Conservation (phyloP, 768 basidiomycete genomes). For the Podaxis sp. region DNA sequence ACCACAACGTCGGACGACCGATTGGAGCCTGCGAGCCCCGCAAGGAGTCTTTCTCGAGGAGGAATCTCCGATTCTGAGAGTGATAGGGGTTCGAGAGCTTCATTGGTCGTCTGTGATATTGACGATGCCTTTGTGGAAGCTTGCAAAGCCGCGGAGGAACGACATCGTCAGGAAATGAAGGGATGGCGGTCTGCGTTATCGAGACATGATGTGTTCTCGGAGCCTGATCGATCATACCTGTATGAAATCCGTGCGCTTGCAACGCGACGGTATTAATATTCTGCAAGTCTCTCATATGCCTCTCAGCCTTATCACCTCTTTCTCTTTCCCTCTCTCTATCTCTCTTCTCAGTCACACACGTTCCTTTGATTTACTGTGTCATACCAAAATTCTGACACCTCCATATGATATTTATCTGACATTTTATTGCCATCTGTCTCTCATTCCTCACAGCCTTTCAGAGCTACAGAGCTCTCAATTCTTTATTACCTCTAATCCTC, state of each 20-base stretch:
- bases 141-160: constrained; percentile 75
- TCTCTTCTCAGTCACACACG: constrained; percentile 9
- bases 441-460: background rate
- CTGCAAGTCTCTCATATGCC: constrained; percentile 2
- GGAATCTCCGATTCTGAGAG: constrained; percentile 73
- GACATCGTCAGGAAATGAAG: constrained; percentile 82
- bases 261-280: constrained; percentile 71
- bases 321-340: constrained; percentile 21
- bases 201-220: constrained; percentile 35
- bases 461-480: background rate
- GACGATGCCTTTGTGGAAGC: constrained; percentile 71
- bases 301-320: constrained; percentile 18
- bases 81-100: constrained; percentile 77
- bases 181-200: constrained; percentile 60
- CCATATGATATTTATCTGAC: constrained; percentile 14
- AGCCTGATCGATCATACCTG: constrained; percentile 62
- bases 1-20: constrained; percentile 23
- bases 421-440: constrained; percentile 6
- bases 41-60: constrained; percentile 60
- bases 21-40: constrained; percentile 53
- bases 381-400: constrained; percentile 12
- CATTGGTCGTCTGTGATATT: constrained; percentile 69
- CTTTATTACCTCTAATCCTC: background rate
- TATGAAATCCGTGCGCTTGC: constrained; percentile 85
- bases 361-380: constrained; percentile 20